phyloP scores from a whole-genome alignment of 2,329 filamentous ascomycete species.

The Alternaria conjuncta region DNA sequence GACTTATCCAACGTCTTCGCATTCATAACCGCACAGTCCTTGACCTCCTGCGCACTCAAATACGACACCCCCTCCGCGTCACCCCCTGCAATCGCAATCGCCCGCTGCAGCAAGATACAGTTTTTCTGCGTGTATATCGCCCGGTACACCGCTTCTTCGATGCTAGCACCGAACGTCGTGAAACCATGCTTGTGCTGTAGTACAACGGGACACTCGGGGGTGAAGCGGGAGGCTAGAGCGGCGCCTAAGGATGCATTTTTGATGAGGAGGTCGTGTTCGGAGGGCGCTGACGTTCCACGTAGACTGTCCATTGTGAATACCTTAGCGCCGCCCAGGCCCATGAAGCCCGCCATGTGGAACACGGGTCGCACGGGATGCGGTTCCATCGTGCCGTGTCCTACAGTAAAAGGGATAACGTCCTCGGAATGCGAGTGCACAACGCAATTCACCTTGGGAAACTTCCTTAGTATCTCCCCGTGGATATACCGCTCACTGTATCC shows the following conservation, averaged over 20 bases:
- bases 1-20: constrained; percentile 44
- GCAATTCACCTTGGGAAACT: constrained; percentile 47
- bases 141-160: constrained; percentile 53
- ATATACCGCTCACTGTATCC: constrained; percentile 54
- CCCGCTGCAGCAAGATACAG: constrained; percentile 44
- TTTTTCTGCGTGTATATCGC: constrained; percentile 50
- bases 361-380: constrained; percentile 31
- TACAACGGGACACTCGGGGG: constrained; percentile 32
- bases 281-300: constrained; percentile 28
- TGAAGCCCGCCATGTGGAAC: constrained; percentile 52
- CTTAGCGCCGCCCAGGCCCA: constrained; percentile 30
- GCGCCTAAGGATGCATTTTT: constrained; percentile 28
- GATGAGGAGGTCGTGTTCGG: constrained; percentile 34
- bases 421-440: constrained; percentile 53
- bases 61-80: constrained; percentile 33
- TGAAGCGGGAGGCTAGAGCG: constrained; percentile 25
- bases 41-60: constrained; percentile 45
- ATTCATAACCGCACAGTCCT: constrained; percentile 45
- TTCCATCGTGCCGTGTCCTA: constrained; percentile 30
- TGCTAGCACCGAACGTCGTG: constrained; percentile 44
- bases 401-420: constrained; percentile 49
- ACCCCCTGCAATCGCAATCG: constrained; percentile 37
- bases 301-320: constrained; percentile 21
- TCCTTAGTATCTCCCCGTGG: constrained; percentile 49
- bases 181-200: constrained; percentile 55